A percentile compares a stretch with the other conserved stretches of the same genome.
Conservation (phyloP, 2,329 filamentous ascomycete species). For the Eutypa lata region DNA sequence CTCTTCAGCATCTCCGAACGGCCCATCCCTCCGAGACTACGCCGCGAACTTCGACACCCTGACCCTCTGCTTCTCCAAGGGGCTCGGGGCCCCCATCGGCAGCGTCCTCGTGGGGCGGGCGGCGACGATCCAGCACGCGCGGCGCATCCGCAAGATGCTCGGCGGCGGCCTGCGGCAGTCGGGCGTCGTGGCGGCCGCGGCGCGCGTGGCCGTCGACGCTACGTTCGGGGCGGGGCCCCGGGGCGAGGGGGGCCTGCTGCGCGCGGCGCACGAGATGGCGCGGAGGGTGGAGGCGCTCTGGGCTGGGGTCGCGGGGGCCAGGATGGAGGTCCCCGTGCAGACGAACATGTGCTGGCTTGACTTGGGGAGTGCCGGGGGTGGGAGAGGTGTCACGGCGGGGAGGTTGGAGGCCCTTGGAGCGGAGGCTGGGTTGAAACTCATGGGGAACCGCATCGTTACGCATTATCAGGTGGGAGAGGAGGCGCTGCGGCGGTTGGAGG, state of each 20-base stretch:
- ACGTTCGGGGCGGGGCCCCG: constrained; percentile 61
- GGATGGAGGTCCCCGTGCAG: constrained; percentile 57
- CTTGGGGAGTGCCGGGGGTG: constrained; percentile 22
- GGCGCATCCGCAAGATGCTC: constrained; percentile 78
- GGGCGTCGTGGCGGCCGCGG: constrained; percentile 72
- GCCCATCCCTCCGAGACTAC: constrained; percentile 37
- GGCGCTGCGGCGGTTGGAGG: constrained; percentile 46
- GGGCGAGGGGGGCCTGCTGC: constrained; percentile 37
- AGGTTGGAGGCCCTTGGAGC: constrained; percentile 23
- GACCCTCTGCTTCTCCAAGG: constrained; percentile 50
- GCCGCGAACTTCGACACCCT: constrained; percentile 46
- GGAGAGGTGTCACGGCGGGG: constrained; percentile 7
- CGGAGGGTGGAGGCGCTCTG: constrained; percentile 60
- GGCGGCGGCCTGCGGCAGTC: constrained; percentile 76
- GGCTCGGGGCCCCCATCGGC: constrained; percentile 50
- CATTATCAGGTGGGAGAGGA: constrained; percentile 54
- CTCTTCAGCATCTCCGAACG: too few species aligned
- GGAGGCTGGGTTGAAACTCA: constrained; percentile 23
- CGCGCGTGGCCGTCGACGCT: constrained; percentile 73
- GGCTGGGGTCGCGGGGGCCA: constrained; percentile 55
- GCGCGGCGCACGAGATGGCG: constrained; percentile 55
- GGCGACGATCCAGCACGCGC: constrained; percentile 60
- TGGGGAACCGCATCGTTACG: constrained; percentile 27
- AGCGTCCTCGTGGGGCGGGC: constrained; percentile 43
- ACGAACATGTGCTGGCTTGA: constrained; percentile 79